A percentile compares a stretch with the other conserved stretches of the same genome.
These are phyloP conservation scores for Spergularia bocconei DNA, from an alignment of 148 eudicot species.

Conservation along the genomic window DNA sequence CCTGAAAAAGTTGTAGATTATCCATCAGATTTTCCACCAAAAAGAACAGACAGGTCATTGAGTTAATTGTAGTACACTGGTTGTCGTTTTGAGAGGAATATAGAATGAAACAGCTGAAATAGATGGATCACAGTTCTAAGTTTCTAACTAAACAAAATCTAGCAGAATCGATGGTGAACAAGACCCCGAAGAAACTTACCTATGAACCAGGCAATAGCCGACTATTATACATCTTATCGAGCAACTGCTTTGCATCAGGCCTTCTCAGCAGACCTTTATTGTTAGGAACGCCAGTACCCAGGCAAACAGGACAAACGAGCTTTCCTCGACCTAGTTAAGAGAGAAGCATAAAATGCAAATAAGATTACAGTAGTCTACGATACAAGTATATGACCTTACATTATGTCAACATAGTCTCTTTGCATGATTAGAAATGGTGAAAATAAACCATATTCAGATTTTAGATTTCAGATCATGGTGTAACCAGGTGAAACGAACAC, in stretches of 20 bases:
- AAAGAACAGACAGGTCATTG: not conserved
- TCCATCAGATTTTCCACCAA: not conserved
- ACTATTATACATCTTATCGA: constrained; percentile 97
- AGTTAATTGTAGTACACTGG: not conserved
- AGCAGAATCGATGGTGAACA: not conserved
- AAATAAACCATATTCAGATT: not conserved
- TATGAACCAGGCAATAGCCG: constrained; percentile 75
- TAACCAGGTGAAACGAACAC: not conserved
- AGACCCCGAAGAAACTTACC: constrained; percentile 36
- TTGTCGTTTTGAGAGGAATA: not conserved
- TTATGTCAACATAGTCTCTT: not conserved
- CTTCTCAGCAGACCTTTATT: constrained; percentile 96
- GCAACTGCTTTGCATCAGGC: constrained; percentile 73
- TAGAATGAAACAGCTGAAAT: not conserved
- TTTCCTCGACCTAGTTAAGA: constrained; percentile 76
- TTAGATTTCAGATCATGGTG: too few species aligned
- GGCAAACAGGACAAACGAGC: constrained; percentile 93
- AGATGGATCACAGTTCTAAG: not conserved
- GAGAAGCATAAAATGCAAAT: not conserved
- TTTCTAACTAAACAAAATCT: too few species aligned
- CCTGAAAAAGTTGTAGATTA: not conserved
- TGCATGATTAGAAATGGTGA: not conserved
- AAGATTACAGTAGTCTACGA: not conserved
- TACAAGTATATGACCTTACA: not conserved
- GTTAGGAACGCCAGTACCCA: constrained; percentile 94